phyloP scores from a whole-genome alignment of 2,329 filamentous ascomycete genomes.

The Claviceps purpurea region DNA sequence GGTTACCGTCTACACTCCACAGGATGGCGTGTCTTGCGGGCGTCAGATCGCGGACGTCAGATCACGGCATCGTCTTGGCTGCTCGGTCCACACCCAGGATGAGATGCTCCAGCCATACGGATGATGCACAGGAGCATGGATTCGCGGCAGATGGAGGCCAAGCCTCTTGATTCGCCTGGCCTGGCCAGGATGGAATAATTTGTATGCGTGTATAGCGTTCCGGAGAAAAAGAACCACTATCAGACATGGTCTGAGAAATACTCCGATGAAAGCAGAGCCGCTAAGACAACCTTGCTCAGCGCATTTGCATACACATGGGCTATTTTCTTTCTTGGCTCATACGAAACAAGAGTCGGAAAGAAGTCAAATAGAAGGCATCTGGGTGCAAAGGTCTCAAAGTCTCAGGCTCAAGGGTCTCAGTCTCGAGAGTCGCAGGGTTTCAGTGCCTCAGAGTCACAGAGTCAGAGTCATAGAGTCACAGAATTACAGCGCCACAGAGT shows the following conservation, averaged over 20 bases:
- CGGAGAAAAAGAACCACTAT: neutral
- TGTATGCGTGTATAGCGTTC: neutral
- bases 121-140: neutral
- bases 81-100: neutral
- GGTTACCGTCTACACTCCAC: too few relatives aligned
- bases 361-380: neutral
- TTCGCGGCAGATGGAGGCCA: conserved; percentile 3
- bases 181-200: too few relatives aligned
- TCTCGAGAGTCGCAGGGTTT: too few relatives aligned
- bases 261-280: neutral
- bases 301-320: neutral
- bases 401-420: too few relatives aligned
- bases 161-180: neutral
- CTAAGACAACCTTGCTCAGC: neutral
- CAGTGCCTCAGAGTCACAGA: too few relatives aligned
- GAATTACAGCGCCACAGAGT: too few relatives aligned
- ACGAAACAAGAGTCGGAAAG: neutral
- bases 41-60: too few relatives aligned
- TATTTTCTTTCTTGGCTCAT: neutral
- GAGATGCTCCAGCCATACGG: conserved; percentile 1
- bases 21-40: too few relatives aligned
- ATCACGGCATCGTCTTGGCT: neutral
- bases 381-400: neutral
- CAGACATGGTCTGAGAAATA: neutral
- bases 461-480: too few relatives aligned